phyloP scores from a whole-genome alignment of 495 filamentous ascomycete genomes.

The Aspergillus mulundensis region DNA sequence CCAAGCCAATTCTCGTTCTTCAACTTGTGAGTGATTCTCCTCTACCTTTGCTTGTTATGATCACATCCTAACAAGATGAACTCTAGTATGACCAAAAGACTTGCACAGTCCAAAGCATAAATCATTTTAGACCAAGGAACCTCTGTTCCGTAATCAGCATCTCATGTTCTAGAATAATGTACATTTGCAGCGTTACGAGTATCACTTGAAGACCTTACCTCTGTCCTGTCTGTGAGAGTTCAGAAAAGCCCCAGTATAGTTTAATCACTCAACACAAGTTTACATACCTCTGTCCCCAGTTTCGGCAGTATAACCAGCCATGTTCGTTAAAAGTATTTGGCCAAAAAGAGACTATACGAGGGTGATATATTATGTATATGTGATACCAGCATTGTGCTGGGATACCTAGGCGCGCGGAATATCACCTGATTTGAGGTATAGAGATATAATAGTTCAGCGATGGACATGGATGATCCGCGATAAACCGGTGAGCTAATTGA shows the following conservation, averaged over 20 bases:
- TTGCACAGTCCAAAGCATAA: constrained; percentile 32
- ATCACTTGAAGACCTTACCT: constrained; percentile 14
- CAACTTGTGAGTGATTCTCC: constrained; percentile 71
- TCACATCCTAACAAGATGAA: constrained; percentile 16
- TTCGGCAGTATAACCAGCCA: background rate
- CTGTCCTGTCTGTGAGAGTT: constrained; percentile 9
- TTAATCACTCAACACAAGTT: constrained; percentile 5
- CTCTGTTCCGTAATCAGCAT: constrained; percentile 16
- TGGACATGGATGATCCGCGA: no score
- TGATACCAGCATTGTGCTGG: no score
- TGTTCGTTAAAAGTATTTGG: no score
- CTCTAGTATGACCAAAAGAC: constrained; percentile 53
- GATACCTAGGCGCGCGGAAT: no score
- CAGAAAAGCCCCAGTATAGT: constrained; percentile 15
- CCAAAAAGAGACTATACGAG: no score
- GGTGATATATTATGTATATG: background rate
- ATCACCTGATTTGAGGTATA: no score
- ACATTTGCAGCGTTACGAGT: constrained; percentile 20
- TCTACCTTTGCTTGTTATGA: background rate
- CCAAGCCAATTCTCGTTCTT: constrained; percentile 98
- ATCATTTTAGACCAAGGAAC: constrained; percentile 7
- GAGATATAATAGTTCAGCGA: no score
- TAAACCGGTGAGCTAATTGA: no score
- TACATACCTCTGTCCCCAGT: background rate
- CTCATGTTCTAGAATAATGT: constrained; percentile 14